Percentiles rank a stretch among this genome's conserved stretches.
Evolutionary conservation across 2,329 filamentous ascomycete genomes (phyloP).

Genomic region (Penicillium hordei): DNA sequence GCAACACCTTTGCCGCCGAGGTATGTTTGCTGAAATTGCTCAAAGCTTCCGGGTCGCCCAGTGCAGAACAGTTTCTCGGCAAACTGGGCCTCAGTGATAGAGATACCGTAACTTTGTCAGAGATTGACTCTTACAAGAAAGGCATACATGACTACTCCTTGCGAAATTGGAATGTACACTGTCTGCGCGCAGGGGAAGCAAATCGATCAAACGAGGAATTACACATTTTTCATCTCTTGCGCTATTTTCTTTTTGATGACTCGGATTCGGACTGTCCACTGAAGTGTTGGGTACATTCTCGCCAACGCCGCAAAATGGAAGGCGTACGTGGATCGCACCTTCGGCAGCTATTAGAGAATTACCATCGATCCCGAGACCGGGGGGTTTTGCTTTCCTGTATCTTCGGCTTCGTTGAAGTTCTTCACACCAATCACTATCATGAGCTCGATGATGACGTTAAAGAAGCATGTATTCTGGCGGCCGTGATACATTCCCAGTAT

Average conservation of each 20-base stretch:
- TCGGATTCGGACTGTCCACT: not conserved
- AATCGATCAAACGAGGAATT: not conserved
- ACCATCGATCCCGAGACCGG: not conserved
- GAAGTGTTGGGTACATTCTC: not conserved
- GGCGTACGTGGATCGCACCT: not conserved
- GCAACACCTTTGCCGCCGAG: not conserved
- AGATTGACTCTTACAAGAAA: not conserved
- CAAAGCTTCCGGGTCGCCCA: not conserved
- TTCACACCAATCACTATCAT: not conserved
- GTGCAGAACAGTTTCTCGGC: not conserved
- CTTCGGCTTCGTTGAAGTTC: not conserved
- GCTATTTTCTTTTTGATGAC: not conserved
- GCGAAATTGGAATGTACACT: not conserved
- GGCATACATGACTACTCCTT: not conserved
- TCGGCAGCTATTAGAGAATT: not conserved
- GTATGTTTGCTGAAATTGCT: not conserved
- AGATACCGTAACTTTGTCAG: not conserved
- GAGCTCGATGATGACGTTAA: not conserved
- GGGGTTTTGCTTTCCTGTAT: not conserved
- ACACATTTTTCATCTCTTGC: not conserved
- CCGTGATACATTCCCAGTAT: not conserved
- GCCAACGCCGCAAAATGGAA: not conserved
- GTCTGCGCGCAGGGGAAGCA: not conserved
- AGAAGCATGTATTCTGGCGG: not conserved
- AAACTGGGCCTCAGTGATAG: not conserved